A percentile compares a stretch with the other conserved stretches of the same genome.
These are phyloP conservation scores for Debaryomyces udenii DNA, from an alignment of 1,139 yeast genomes.

Conservation along the genomic window DNA sequence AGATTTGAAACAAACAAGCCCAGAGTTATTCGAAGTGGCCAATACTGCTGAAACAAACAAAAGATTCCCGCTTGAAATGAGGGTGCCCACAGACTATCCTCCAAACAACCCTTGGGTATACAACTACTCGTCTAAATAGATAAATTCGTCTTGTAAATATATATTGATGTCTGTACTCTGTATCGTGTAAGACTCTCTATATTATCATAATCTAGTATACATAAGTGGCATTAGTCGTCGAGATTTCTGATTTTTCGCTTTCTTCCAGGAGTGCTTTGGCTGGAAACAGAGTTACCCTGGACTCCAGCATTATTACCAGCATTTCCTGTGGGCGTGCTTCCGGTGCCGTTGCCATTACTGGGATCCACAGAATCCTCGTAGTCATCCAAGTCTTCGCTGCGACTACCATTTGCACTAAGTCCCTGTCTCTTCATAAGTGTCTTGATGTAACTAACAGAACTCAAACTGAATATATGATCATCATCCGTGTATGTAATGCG, in stretches of 20 bases:
- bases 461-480: slow-evolving; percentile 82
- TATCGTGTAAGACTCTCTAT: neutral
- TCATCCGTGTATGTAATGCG: slow-evolving; percentile 68
- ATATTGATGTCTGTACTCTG: slow-evolving; percentile 7
- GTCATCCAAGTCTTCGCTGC: slow-evolving; percentile 46
- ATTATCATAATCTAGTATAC: slow-evolving; percentile 4
- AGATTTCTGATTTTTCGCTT: slow-evolving; percentile 38
- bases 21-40: slow-evolving; percentile 56
- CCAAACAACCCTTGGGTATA: slow-evolving; percentile 81
- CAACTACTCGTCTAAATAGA: slow-evolving; percentile 42
- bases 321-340: slow-evolving; percentile 4
- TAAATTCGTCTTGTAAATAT: slow-evolving; percentile 13
- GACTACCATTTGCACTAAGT: slow-evolving; percentile 13
- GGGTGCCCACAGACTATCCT: slow-evolving; percentile 92
- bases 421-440: slow-evolving; percentile 52
- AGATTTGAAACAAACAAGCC: slow-evolving; percentile 55
- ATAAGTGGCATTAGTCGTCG: slow-evolving; percentile 26
- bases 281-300: slow-evolving; percentile 8
- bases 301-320: slow-evolving; percentile 14
- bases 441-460: slow-evolving; percentile 73
- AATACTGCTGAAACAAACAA: slow-evolving; percentile 49
- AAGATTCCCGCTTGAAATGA: slow-evolving; percentile 74
- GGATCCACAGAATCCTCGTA: slow-evolving; percentile 52
- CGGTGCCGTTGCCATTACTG: slow-evolving; percentile 11
- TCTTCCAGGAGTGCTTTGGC: slow-evolving; percentile 34